Evolutionary conservation across 768 basidiomycete genomes (phyloP).

Genomic region (Macrocybe gigantea): DNA sequence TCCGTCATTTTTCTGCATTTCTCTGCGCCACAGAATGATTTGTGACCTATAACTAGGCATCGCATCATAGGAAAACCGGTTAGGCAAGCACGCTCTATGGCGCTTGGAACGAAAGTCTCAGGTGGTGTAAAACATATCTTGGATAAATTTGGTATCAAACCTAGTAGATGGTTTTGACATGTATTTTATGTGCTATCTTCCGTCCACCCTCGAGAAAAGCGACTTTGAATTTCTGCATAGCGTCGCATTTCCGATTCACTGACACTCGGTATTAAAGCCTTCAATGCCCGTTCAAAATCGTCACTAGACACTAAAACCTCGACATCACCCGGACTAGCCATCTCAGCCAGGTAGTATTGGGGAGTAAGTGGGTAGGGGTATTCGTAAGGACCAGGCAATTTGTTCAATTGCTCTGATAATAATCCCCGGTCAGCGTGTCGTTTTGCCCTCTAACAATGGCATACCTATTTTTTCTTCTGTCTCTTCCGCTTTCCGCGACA

Average conservation of each 20-base stretch:
- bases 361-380: slow-evolving; percentile 73
- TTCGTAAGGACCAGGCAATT: slow-evolving; percentile 27
- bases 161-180: slow-evolving; percentile 50
- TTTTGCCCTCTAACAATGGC: slow-evolving; percentile 7
- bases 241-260: slow-evolving; percentile 82
- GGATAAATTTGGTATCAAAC: slow-evolving; percentile 46
- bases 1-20: slow-evolving; percentile 20
- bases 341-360: slow-evolving; percentile 85
- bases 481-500: slow-evolving; percentile 79
- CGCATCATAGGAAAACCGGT: slow-evolving; percentile 45
- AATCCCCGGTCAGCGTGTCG: neutral
- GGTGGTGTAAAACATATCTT: slow-evolving; percentile 49
- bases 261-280: slow-evolving; percentile 72
- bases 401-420: slow-evolving; percentile 41
- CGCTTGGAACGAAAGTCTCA: slow-evolving; percentile 41
- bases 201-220: slow-evolving; percentile 44
- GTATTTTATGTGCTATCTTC: neutral
- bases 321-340: slow-evolving; percentile 65
- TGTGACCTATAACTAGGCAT: slow-evolving; percentile 23
- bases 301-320: slow-evolving; percentile 65
- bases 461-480: slow-evolving; percentile 73
- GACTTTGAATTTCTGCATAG: slow-evolving; percentile 66
- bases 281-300: slow-evolving; percentile 76
- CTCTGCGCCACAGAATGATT: no score
- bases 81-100: slow-evolving; percentile 31